Evolutionary conservation across 768 basidiomycete genomes (phyloP).

Genomic region (Scleroderma bovista): DNA sequence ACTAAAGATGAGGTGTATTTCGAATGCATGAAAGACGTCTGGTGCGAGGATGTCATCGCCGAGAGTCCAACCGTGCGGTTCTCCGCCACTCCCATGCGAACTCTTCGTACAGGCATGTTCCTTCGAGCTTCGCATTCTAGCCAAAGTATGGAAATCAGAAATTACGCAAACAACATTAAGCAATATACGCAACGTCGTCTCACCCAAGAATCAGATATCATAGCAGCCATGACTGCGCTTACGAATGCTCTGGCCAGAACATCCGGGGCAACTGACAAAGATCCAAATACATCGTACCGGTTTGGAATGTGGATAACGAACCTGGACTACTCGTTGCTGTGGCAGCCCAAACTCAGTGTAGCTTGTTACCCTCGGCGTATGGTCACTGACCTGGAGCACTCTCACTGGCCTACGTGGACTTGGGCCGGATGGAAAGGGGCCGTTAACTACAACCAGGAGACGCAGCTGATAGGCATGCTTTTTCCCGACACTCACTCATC

Average conservation of each 20-base stretch:
- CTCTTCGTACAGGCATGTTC: neutral
- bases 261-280: neutral
- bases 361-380: conserved; percentile 8
- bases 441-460: conserved; percentile 4
- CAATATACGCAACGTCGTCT: conserved; percentile 9
- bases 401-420: conserved; percentile 18
- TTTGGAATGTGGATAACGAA: conserved; percentile 8
- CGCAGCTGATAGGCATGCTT: conserved; percentile 1
- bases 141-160: neutral
- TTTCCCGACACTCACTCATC: neutral
- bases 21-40: conserved; percentile 5
- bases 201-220: conserved; percentile 10
- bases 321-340: conserved; percentile 13
- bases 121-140: neutral
- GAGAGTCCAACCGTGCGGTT: neutral
- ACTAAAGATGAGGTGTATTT: conserved; percentile 16
- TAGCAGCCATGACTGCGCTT: conserved; percentile 2
- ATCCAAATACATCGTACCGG: conserved; percentile 1
- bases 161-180: conserved; percentile 4
- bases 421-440: conserved; percentile 22
- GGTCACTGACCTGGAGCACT: neutral
- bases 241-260: neutral
- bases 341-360: conserved; percentile 15
- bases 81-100: no score
- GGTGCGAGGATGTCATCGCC: neutral